Evolutionary conservation across 139 green algal species (phyloP), one percentile per base, ranked within the genome.

Genomic region (Asterochloris erici): DNA sequence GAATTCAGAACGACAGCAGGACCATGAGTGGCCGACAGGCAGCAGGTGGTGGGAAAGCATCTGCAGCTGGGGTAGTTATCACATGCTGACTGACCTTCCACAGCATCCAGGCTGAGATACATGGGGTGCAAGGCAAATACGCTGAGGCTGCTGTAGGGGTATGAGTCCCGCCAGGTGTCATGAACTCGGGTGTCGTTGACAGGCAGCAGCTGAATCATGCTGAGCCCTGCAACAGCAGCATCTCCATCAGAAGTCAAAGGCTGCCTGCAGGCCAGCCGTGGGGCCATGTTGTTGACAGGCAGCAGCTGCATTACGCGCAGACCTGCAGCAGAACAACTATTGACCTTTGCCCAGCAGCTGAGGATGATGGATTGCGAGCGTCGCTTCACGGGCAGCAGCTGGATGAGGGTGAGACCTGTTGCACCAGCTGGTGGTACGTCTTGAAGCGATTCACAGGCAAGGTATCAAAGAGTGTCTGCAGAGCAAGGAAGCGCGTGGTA

Each of bases 281-380:
- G n/a, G n/a, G n/a, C n/a, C n/a, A n/a, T 99, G 91, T 99, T 96
- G 87, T 97, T 98, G 12, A 99, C 90, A 0, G 97, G 97, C 69
- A 99, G 93, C 70, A 99, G 81, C 90, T 99, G 96, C 19, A 97
- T 88, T n/a, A 98, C 38, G 19, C 83, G 84, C 71, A 97, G 75
- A 11, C 92, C 94, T 86, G 76, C 69, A 77, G 73, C 38, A 54
- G 38, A 2, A 54, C 4, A 54, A 54, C 38, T 6, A 54, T 2
- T 54, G 4, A 54, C 4, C 2, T 54, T 6, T 6, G 6, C 38
- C 38, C 38, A 54, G 38, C 38, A 54, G 38, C 38, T 10, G 6
- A 6, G 4, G 38, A 2, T 54, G 38, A 54, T 54, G 38, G 6
- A 54, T 54, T 54, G 38, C 38, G 6, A 54, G 38, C 38, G 38